Conservation (phyloP, 148 eudicot genomes). For the Nepenthes gracilis region DNA sequence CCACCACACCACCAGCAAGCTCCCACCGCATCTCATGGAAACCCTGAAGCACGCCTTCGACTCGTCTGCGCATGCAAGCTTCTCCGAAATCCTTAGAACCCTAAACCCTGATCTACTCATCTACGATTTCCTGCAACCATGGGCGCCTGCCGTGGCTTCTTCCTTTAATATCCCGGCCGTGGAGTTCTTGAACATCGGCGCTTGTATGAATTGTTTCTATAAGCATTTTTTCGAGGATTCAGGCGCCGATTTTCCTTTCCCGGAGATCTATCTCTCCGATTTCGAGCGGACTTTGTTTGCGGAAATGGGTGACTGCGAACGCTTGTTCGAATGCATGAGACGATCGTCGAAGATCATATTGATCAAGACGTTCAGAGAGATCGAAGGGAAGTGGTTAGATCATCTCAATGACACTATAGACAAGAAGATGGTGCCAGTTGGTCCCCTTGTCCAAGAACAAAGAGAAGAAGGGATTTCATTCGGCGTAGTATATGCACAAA, state of each 20-base stretch:
- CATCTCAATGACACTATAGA: not conserved
- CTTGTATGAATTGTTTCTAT: conserved; percentile 1
- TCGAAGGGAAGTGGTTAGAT: conserved; percentile 19
- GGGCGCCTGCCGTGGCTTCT: conserved; percentile 15
- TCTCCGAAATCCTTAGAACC: conserved; percentile 5
- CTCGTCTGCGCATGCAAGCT: conserved; percentile 5
- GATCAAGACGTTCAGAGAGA: conserved; percentile 14
- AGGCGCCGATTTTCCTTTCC: conserved; percentile 10
- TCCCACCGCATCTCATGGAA: conserved; percentile 20
- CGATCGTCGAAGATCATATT: conserved; percentile 3
- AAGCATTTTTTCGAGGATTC: not conserved
- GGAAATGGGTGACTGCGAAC: not conserved
- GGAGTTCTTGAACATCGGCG: conserved; percentile 6
- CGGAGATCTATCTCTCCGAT: conserved; percentile 8
- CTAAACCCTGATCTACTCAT: conserved; percentile 16
- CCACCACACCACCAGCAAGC: conserved; percentile 24
- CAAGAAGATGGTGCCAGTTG: conserved; percentile 13
- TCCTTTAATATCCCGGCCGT: conserved; percentile 6
- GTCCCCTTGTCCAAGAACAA: conserved; percentile 13
- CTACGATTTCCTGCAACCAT: conserved; percentile 15
- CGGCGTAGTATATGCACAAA: no score
- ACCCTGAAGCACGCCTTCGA: conserved; percentile 14
- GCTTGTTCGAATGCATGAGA: not conserved
- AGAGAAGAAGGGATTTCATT: not conserved
- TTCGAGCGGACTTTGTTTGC: not conserved